Percentiles rank a stretch among this genome's conserved stretches.
Conservation (phyloP, 306 rosid genomes). For the Cajanus cajan region DNA sequence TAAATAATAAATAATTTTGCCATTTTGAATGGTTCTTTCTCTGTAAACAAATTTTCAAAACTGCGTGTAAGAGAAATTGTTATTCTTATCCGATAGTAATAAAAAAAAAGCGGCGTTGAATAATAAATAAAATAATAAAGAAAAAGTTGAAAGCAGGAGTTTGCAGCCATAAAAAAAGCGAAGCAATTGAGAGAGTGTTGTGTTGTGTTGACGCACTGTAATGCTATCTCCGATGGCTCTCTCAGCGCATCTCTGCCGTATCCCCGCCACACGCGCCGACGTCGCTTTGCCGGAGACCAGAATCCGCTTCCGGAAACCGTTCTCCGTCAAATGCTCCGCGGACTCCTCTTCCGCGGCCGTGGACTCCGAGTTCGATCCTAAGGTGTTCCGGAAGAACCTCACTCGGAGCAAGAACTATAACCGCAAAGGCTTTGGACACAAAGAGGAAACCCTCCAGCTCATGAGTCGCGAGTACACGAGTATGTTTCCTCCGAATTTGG, state of each 20-base stretch:
- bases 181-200: neutral
- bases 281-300: slow-evolving; percentile 42
- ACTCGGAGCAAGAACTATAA: slow-evolving; percentile 86
- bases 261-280: slow-evolving; percentile 49
- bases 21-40: too few species aligned
- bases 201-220: neutral
- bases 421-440: slow-evolving; percentile 82
- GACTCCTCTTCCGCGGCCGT: slow-evolving; percentile 43
- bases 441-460: slow-evolving; percentile 82
- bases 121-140: neutral
- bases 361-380: slow-evolving; percentile 75
- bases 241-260: slow-evolving; percentile 57
- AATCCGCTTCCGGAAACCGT: slow-evolving; percentile 43
- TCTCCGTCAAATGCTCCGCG: slow-evolving; percentile 59
- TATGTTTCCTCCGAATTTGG: slow-evolving; percentile 13
- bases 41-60: neutral
- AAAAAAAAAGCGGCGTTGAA: neutral
- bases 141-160: neutral
- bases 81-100: neutral
- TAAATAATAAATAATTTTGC: too few species aligned
- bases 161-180: neutral
- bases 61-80: neutral
- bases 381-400: slow-evolving; percentile 84
- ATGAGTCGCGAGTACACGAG: slow-evolving; percentile 93
- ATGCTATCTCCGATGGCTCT: slow-evolving; percentile 56